Conservation (phyloP, 2,329 filamentous ascomycete genomes). For the Stagonosporopsis rhizophila region DNA sequence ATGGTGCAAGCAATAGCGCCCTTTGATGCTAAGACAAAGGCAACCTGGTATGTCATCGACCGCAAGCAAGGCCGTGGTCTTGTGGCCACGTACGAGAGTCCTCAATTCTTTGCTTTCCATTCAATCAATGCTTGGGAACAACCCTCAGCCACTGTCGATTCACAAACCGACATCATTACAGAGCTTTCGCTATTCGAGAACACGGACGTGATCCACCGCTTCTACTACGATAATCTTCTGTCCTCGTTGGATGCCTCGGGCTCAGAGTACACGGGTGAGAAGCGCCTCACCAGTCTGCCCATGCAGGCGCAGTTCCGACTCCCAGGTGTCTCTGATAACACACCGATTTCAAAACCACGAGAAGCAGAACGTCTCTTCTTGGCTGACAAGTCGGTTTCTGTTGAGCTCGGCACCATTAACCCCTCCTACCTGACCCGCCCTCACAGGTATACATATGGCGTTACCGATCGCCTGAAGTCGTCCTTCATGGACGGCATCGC, state of each 20-base stretch:
- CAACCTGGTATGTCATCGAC: constrained; percentile 78
- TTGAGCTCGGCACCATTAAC: constrained; percentile 72
- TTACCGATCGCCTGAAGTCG: constrained; percentile 64
- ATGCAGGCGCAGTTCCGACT: constrained; percentile 43
- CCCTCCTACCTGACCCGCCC: constrained; percentile 59
- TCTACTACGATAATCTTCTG: constrained; percentile 65
- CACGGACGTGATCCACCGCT: constrained; percentile 67
- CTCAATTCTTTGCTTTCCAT: constrained; percentile 80
- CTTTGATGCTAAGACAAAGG: constrained; percentile 64
- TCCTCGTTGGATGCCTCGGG: constrained; percentile 23
- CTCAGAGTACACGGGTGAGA: constrained; percentile 29
- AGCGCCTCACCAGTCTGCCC: constrained; percentile 35
- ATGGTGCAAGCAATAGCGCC: constrained; percentile 71
- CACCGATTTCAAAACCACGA: constrained; percentile 30
- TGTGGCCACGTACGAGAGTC: constrained; percentile 71
- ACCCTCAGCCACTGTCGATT: constrained; percentile 39
- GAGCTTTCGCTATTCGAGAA: constrained; percentile 72
- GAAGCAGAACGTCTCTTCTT: constrained; percentile 52
- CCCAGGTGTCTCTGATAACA: constrained; percentile 44
- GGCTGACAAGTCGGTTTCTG: constrained; percentile 59
- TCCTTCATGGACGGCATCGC: constrained; percentile 68
- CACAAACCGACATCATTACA: constrained; percentile 64
- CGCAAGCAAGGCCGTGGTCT: constrained; percentile 67
- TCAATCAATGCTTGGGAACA: constrained; percentile 79
- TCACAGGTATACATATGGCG: constrained; percentile 68